These are phyloP conservation scores for Kalmusia sp. DNA, from an alignment of 2,329 filamentous ascomycete genomes.

Conservation along the genomic window DNA sequence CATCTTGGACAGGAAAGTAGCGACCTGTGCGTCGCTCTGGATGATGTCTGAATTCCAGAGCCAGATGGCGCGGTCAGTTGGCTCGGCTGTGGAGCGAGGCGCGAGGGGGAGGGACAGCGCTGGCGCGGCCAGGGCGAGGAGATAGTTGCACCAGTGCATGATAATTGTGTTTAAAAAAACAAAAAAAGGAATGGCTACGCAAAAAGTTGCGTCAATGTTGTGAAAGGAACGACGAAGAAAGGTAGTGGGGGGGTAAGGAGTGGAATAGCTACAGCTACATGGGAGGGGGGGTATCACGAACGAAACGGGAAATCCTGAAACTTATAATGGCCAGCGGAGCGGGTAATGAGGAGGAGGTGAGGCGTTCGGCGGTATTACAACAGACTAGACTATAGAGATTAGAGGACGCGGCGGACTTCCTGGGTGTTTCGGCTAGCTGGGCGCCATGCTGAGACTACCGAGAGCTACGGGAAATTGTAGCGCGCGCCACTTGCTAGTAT, in stretches of 20 bases:
- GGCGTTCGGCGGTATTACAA: neutral
- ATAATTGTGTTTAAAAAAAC: neutral
- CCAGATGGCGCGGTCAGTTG: slow-evolving; percentile 15
- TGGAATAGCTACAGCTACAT: slow-evolving; percentile 3
- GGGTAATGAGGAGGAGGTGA: neutral
- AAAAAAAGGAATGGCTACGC: slow-evolving; percentile 16
- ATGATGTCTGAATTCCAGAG: slow-evolving; percentile 17
- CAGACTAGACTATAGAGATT: slow-evolving; percentile 1
- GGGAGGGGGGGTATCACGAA: too few species aligned
- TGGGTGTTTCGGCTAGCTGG: neutral
- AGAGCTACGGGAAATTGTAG: neutral
- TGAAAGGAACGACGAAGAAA: slow-evolving; percentile 1
- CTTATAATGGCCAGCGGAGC: neutral
- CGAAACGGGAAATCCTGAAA: neutral
- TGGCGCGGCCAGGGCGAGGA: slow-evolving; percentile 12
- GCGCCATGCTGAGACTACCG: neutral
- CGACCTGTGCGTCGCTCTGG: slow-evolving; percentile 5
- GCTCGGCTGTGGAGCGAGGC: neutral
- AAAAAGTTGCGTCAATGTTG: slow-evolving; percentile 7
- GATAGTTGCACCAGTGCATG: slow-evolving; percentile 14
- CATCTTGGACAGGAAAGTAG: slow-evolving; percentile 12
- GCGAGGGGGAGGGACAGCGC: slow-evolving; percentile 3
- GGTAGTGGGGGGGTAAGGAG: neutral
- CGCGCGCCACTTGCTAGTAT: neutral
- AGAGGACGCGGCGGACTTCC: slow-evolving; percentile 5